Evolutionary conservation across 768 basidiomycete genomes (phyloP).

Genomic region (Amanita jacksonii): DNA sequence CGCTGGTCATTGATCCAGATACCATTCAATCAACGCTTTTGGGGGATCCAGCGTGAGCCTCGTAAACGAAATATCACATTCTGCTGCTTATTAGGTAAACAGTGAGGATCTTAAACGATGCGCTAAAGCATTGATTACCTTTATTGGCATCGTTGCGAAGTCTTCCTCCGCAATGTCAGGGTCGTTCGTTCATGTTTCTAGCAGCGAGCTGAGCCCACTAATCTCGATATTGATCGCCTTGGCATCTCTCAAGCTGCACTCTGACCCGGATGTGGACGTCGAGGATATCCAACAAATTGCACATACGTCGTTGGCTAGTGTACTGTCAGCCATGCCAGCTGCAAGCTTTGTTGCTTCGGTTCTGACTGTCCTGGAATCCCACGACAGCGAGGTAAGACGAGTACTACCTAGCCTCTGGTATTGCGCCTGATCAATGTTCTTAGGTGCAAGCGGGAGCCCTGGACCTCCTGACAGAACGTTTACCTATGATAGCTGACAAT

Average conservation of each 20-base stretch:
- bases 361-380: conserved; percentile 43
- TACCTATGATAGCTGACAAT: conserved; percentile 48
- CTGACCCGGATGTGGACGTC: conserved; percentile 24
- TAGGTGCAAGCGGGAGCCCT: conserved; percentile 64
- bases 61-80: neutral
- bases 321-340: conserved; percentile 60
- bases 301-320: conserved; percentile 39
- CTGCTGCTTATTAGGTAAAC: conserved; percentile 25
- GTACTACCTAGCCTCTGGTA: neutral
- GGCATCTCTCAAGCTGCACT: conserved; percentile 25
- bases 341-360: conserved; percentile 55
- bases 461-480: conserved; percentile 54
- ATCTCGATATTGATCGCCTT: conserved; percentile 41
- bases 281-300: conserved; percentile 38
- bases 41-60: conserved; percentile 43
- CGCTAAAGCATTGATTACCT: conserved; percentile 57
- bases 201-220: conserved; percentile 28
- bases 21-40: conserved; percentile 38
- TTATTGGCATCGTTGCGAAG: conserved; percentile 47
- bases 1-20: conserved; percentile 29
- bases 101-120: conserved; percentile 43
- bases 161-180: conserved; percentile 15
- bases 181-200: conserved; percentile 8
- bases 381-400: conserved; percentile 39
- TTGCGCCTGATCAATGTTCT: neutral